Base-by-base conservation (phyloP, 2,329 filamentous ascomycete species). In the Neonectria hederae region DNA sequence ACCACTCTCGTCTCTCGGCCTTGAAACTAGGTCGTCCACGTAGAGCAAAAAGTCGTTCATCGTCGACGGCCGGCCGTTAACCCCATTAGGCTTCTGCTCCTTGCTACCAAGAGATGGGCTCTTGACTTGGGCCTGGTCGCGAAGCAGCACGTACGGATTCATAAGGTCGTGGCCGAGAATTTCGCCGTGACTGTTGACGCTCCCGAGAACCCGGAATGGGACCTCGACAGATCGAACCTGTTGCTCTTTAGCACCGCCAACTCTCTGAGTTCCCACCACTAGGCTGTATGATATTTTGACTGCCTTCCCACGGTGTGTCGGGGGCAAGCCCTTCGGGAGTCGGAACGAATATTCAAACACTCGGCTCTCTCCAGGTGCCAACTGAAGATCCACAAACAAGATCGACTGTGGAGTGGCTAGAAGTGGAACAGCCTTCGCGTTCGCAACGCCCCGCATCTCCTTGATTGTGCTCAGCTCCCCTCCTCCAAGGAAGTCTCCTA, bases 401-500 rank as follows among this genome's bases (percentile, higher is more conserved):
- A 99, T 93, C 2, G 94, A 97, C 79, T 98, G 96, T 1, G 95
- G 94, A 5, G 95, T 98, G 17, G 93, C 96, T n/a, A 99, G 84
- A 51, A 99, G 83, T 0, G 96, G 96, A 46, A 99, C 90, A 3
- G 92, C 91, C 76, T 93, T 94, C 32, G 93, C 92, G 76, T 91
- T 96, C 26, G 91, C 92, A 54, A 92, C 90, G 4, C 92, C 92
- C 69, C 94, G 91, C 93, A 98, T 97, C 76, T 98, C 94, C 74
- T 94, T 94, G 76, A 99, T 94, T 63, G 92, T 97, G 80, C 95
- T 97, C 69, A 97, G 88, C 74, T 97, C 94, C 57, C 90, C 90
- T 51, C 90, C 89, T 8, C 94, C 93, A n/a, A 98, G 83, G 4
- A 99, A 81, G 58, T 96, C 94, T 56, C 92, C 93, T 8, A 99